phyloP scores from a whole-genome alignment of 2,329 filamentous ascomycete species.

The Amauroascus niger region DNA sequence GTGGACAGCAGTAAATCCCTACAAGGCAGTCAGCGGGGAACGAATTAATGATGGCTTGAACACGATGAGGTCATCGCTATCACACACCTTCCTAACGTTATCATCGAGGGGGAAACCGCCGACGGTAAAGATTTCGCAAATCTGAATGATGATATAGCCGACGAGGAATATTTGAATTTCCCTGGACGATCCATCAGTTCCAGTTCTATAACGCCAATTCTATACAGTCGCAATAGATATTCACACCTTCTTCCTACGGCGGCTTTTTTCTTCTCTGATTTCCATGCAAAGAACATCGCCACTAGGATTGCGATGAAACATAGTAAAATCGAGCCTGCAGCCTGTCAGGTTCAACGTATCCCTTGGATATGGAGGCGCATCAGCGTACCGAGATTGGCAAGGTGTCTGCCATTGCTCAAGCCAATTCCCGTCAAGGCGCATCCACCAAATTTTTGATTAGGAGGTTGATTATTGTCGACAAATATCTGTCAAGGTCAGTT shows the following conservation, averaged over 20 bases:
- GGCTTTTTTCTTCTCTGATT: slow-evolving; percentile 81
- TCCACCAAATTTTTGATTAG: slow-evolving; percentile 52
- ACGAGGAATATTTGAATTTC: slow-evolving; percentile 94
- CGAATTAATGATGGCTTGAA: too few species aligned
- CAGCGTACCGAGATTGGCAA: slow-evolving; percentile 72
- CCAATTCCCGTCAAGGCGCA: slow-evolving; percentile 69
- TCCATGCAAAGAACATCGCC: slow-evolving; percentile 59
- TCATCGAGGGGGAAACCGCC: slow-evolving; percentile 71
- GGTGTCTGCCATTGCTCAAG: slow-evolving; percentile 53
- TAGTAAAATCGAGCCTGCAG: slow-evolving; percentile 72
- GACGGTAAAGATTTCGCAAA: slow-evolving; percentile 95
- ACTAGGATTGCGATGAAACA: slow-evolving; percentile 65
- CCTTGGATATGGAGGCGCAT: slow-evolving; percentile 4
- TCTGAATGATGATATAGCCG: slow-evolving; percentile 74
- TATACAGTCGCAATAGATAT: background rate
- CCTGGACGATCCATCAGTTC: slow-evolving; percentile 40
- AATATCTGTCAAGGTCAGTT: slow-evolving; percentile 50
- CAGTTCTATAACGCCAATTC: background rate
- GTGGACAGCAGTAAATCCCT: slow-evolving; percentile 85
- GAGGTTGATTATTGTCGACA: slow-evolving; percentile 49
- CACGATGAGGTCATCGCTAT: background rate
- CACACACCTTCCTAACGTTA: slow-evolving; percentile 59
- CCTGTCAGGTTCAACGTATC: background rate
- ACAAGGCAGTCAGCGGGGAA: background rate
- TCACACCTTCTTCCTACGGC: slow-evolving; percentile 82